These are phyloP conservation scores for Leccinum variabile DNA, from an alignment of 1,284 basidiomycete species.

Conservation along the genomic window DNA sequence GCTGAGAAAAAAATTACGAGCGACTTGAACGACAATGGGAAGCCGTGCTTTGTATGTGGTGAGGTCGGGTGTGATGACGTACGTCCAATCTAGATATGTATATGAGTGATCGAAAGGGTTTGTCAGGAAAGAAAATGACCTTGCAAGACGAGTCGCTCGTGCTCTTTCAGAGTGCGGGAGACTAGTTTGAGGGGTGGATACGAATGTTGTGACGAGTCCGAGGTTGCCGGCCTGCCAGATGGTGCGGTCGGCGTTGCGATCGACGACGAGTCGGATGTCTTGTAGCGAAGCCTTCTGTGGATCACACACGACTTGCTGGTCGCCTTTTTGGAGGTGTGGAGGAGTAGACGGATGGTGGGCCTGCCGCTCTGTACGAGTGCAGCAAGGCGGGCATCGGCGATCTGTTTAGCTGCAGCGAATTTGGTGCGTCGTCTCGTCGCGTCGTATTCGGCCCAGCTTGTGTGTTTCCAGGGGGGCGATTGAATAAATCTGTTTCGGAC, in stretches of 20 bases:
- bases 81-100: slow-evolving; percentile 29
- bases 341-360: not conserved
- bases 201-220: not conserved
- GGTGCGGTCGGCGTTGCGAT: slow-evolving; percentile 19
- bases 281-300: slow-evolving; percentile 27
- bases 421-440: slow-evolving; percentile 1
- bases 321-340: slow-evolving; percentile 23
- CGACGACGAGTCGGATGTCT: slow-evolving; percentile 28
- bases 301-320: slow-evolving; percentile 31
- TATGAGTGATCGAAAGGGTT: slow-evolving; percentile 4
- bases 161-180: not conserved
- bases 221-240: not conserved
- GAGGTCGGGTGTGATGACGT: slow-evolving; percentile 29
- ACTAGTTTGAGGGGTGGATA: slow-evolving; percentile 4
- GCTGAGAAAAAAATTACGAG: slow-evolving; percentile 24
- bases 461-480: not conserved
- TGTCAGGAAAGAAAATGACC: slow-evolving; percentile 16
- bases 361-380: slow-evolving; percentile 2
- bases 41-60: slow-evolving; percentile 28
- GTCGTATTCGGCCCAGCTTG: not conserved
- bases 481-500: not conserved
- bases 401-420: slow-evolving; percentile 1
- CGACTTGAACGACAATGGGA: slow-evolving; percentile 20
- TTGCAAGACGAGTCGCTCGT: slow-evolving; percentile 12
- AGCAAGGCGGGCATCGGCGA: slow-evolving; percentile 9